phyloP scores from a whole-genome alignment of 192 early-diverging fungal species.

The Linnemannia schmuckeri region DNA sequence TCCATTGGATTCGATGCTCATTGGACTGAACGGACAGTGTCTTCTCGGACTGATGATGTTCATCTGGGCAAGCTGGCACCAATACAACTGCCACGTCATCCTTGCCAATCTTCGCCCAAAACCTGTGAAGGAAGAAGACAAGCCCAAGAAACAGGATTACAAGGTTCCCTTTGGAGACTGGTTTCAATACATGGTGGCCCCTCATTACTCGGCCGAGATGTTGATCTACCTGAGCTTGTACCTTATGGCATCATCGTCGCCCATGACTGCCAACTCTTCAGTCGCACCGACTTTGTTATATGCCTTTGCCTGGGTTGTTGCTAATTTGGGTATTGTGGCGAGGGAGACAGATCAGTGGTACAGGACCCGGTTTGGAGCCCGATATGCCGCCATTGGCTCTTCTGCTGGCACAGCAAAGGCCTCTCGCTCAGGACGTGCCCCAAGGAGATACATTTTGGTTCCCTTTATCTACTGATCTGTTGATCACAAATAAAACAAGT shows the following conservation, averaged over 20 bases:
- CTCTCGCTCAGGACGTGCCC: not conserved
- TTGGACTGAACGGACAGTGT: conserved; percentile 18
- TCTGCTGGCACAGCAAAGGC: not conserved
- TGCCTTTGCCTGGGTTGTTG: conserved; percentile 70
- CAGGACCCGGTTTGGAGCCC: conserved; percentile 63
- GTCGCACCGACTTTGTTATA: conserved; percentile 35
- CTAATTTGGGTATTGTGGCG: conserved; percentile 75
- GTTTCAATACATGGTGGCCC: conserved; percentile 72
- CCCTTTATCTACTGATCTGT: conserved; percentile 23
- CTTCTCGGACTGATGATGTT: conserved; percentile 58
- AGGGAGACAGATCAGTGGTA: conserved; percentile 82
- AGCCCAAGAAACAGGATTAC: conserved; percentile 51
- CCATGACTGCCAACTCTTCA: not conserved
- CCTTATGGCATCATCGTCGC: conserved; percentile 51
- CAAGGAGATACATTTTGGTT: conserved; percentile 11
- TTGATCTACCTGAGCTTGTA: conserved; percentile 73
- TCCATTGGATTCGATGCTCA: not conserved
- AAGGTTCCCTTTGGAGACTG: conserved; percentile 75
- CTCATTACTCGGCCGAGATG: conserved; percentile 83
- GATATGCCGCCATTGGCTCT: conserved; percentile 35
- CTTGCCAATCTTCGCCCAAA: conserved; percentile 70
- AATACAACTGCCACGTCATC: conserved; percentile 74
- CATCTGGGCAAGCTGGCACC: conserved; percentile 72
- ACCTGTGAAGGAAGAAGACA: not conserved
- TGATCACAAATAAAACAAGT: not conserved